Base-by-base conservation (phyloP, 495 filamentous ascomycete genomes). In the Wilcoxina mikolae region DNA sequence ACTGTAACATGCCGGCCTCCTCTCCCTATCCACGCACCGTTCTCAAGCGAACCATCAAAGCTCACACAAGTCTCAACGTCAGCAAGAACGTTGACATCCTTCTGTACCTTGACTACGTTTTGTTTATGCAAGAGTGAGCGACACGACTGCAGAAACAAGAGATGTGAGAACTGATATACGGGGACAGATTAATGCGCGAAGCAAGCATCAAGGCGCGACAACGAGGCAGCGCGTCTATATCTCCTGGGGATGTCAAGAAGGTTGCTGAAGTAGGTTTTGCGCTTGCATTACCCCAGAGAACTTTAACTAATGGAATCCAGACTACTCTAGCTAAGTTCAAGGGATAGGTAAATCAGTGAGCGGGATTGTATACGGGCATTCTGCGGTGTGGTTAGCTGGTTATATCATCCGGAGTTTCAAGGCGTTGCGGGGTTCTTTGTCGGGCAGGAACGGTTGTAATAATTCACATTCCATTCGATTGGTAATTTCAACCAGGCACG, bases 1-100 rank as follows among this genome's bases (percentile, higher is more conserved):
- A n/a, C n/a, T n/a, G n/a, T n/a, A 49, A 10, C n/a, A 52, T 52
- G 49, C 20, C 26, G 11, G 15, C 28, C 7, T n/a, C 10, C 17
- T 38, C 49, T 3, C 51, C 85, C 20, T 94, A 94, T 57, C 89
- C 89, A 2, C 81, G 88, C 33, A 80, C 78, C 3, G 87, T 85
- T 0, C 75, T 94, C 54, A 90, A 85, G 69, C 84, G 85, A 58
- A 89, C 89, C 29, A 76, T 94, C 57, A 94, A 93, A 72, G 87
- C 87, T 26, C 87, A 94, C 67, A 82, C 84, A 3, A 83, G 85
- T 50, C 77, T 78, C 58, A 82, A 74, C 52, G 68, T 94, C 57
- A 85, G 81, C 72, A 90, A 88, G 68, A 89, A 94, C 62, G 82
- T 80, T 42, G 89, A 94, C 70, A 79, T 94, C 54, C 71, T 90